A percentile compares a stretch with the other conserved stretches of the same genome.
These are phyloP conservation scores for Aurantiochytrium sp. DNA, from an alignment of 108 stramenopile genomes.

Conservation along the genomic window DNA sequence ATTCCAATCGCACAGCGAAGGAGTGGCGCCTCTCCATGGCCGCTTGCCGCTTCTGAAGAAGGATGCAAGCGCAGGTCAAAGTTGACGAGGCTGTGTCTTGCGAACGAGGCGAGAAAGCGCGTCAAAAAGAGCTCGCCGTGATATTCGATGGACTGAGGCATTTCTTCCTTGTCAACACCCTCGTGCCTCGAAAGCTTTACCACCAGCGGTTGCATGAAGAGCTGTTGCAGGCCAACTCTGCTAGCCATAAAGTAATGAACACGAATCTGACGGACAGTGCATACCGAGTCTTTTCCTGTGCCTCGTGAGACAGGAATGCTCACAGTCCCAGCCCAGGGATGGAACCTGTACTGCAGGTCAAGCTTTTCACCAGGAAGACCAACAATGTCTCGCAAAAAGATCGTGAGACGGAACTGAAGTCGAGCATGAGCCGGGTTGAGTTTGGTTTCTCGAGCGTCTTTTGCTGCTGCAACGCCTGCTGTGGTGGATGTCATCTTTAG, in stretches of 20 bases:
- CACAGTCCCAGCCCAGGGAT: neutral
- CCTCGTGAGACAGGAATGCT: neutral
- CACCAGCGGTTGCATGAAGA: neutral
- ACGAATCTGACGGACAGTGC: neutral
- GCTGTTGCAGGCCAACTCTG: neutral
- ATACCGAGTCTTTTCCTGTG: neutral
- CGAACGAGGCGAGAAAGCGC: neutral
- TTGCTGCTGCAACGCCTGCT: neutral
- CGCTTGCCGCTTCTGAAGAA: neutral
- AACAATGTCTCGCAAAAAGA: neutral
- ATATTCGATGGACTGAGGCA: neutral
- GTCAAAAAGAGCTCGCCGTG: neutral
- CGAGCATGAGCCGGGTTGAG: neutral
- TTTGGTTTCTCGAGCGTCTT: neutral
- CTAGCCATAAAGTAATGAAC: neutral
- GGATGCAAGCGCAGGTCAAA: neutral
- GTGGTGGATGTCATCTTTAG: neutral
- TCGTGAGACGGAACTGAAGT: neutral
- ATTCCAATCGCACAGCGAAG: neutral
- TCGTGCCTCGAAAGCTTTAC: neutral
- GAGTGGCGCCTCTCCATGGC: neutral
- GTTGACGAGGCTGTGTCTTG: neutral
- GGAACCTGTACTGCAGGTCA: neutral
- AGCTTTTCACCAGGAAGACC: neutral
- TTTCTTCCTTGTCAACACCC: neutral